Evolutionary conservation across 2,329 filamentous ascomycete genomes (phyloP), one percentile per base, ranked within the genome.

Genomic region (Venturia effusa): DNA sequence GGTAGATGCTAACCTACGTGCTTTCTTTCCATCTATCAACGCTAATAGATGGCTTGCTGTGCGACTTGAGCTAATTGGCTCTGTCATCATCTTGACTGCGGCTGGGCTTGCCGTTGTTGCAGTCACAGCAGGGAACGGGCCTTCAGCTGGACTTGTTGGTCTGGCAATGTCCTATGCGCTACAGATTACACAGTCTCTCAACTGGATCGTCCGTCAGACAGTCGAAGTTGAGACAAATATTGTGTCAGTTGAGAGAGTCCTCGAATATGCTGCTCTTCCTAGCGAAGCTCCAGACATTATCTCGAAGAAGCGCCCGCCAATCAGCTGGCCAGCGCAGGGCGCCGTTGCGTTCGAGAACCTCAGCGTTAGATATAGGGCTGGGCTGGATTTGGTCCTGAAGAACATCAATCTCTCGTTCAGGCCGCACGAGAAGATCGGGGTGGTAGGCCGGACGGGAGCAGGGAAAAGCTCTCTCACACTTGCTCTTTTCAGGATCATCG

Each of bases 141-240:
- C 95, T 45, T 84, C 82, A 27, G 78, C 86, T 8, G 94, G 94
- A 65, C 80, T 86, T 76, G 92, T 97, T 62, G 95, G 95, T 79
- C 80, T 99, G 71, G 86, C 90, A 67, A 96, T 99, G 92, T 96
- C 93, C 59, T 97, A 97, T 77, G 94, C 92, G 45, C 83, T 99
- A 67, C 91, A 97, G 78, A 97, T 99, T 72, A 99, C 94, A 1
- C 90, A 93, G 69, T 96, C 92, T 41, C 83, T 99, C 71, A 99
- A 97, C 80, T 99, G 94, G 94, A 97, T 99, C 71, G 94, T 99
- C 61, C 87, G 95, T 65, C 94, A 99, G 77, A 97, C 92, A 0
- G 94, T 99, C 40, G 95, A 99, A 76, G 94, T 99, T n/a, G 95
- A 99, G 81, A 97, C 93, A n/a, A 99, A 99, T 76, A 99, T 99